These are phyloP conservation scores for Cryptococcus sp. DNA, from an alignment of 1,284 basidiomycete species.

Conservation along the genomic window DNA sequence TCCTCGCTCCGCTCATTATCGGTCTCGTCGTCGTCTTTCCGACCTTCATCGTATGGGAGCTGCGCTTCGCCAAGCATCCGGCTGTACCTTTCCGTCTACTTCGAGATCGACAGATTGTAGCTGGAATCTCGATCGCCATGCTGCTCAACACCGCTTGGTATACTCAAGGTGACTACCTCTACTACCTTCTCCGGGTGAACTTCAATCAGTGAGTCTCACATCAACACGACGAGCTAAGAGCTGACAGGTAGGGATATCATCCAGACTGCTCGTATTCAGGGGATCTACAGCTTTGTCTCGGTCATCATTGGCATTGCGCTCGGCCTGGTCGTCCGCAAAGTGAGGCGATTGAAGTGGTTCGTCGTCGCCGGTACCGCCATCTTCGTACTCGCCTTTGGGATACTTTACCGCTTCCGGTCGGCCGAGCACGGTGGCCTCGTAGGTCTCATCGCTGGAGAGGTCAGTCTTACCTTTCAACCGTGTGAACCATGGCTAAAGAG, in stretches of 20 bases:
- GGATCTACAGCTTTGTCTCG: slow-evolving; percentile 47
- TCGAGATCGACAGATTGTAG: slow-evolving; percentile 43
- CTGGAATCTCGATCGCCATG: slow-evolving; percentile 42
- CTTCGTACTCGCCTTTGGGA: slow-evolving; percentile 42
- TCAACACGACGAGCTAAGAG: neutral
- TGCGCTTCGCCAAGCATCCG: slow-evolving; percentile 39
- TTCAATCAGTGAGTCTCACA: slow-evolving; percentile 36
- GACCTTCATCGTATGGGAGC: slow-evolving; percentile 45
- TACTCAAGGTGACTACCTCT: slow-evolving; percentile 43
- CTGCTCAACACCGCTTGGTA: slow-evolving; percentile 47
- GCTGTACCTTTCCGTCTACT: slow-evolving; percentile 44
- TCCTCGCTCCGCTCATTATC: slow-evolving; percentile 47
- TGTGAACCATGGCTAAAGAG: neutral
- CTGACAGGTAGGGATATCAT: slow-evolving; percentile 17
- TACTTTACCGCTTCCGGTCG: slow-evolving; percentile 45
- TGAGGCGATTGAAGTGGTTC: slow-evolving; percentile 46
- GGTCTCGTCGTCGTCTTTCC: slow-evolving; percentile 42
- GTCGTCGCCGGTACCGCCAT: slow-evolving; percentile 36
- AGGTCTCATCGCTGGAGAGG: slow-evolving; percentile 45
- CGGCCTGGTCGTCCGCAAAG: slow-evolving; percentile 40
- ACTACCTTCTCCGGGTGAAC: slow-evolving; percentile 43
- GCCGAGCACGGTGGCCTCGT: slow-evolving; percentile 24
- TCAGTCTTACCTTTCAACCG: slow-evolving; percentile 28
- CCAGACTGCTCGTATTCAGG: slow-evolving; percentile 43
- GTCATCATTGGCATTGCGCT: slow-evolving; percentile 42